phyloP scores from a whole-genome alignment of 495 filamentous ascomycete species.

The Neurospora hispaniola region DNA sequence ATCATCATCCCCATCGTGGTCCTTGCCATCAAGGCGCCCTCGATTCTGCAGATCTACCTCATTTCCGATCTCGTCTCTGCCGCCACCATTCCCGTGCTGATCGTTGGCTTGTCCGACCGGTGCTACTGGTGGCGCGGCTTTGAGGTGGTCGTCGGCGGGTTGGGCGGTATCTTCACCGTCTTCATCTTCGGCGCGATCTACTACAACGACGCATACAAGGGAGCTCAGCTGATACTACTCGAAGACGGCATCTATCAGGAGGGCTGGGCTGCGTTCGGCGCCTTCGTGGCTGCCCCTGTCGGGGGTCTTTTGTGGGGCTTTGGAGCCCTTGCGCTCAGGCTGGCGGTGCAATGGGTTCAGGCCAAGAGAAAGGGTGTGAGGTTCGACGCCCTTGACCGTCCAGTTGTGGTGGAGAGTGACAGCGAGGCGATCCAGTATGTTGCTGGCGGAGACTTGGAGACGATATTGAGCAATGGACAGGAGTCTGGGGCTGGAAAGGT shows the following conservation, averaged over 20 bases:
- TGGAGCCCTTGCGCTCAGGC: slow-evolving; percentile 43
- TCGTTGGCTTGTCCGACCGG: slow-evolving; percentile 50
- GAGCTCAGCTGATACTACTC: slow-evolving; percentile 56
- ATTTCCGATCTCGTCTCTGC: slow-evolving; percentile 66
- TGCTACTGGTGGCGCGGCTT: slow-evolving; percentile 67
- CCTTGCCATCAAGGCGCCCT: slow-evolving; percentile 58
- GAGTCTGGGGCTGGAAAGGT: slow-evolving; percentile 26
- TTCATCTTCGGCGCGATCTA: slow-evolving; percentile 68
- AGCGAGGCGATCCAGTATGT: slow-evolving; percentile 14
- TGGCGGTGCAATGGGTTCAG: slow-evolving; percentile 39
- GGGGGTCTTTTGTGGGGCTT: slow-evolving; percentile 61
- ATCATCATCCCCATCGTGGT: slow-evolving; percentile 61
- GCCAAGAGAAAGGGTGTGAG: slow-evolving; percentile 40
- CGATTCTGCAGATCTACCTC: slow-evolving; percentile 64
- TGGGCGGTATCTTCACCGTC: slow-evolving; percentile 62
- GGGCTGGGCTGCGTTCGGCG: slow-evolving; percentile 69
- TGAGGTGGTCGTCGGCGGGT: slow-evolving; percentile 59
- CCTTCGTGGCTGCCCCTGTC: slow-evolving; percentile 66
- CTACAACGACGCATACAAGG: slow-evolving; percentile 50
- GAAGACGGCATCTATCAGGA: slow-evolving; percentile 55
- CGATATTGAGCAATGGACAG: slow-evolving; percentile 15
- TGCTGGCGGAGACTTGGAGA: slow-evolving; percentile 2
- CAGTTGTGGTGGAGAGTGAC: slow-evolving; percentile 17
- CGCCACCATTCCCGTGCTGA: slow-evolving; percentile 54
- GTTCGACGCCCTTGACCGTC: slow-evolving; percentile 56